These are phyloP conservation scores for Kurtzmaniella cleridarum DNA, from an alignment of 805 yeast genomes.

Conservation along the genomic window DNA sequence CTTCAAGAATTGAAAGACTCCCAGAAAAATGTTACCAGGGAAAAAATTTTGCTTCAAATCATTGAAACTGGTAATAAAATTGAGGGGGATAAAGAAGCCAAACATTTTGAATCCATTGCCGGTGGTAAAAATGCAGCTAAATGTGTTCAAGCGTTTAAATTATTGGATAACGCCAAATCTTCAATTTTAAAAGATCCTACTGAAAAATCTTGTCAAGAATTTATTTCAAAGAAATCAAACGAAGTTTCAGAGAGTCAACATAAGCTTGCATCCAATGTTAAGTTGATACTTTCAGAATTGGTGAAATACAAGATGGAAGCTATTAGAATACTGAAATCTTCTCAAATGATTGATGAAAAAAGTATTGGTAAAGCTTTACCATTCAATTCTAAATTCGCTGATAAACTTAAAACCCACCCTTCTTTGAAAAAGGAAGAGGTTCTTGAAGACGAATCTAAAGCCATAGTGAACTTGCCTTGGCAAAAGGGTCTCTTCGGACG, in stretches of 20 bases:
- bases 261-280: constrained; percentile 26
- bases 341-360: constrained; percentile 23
- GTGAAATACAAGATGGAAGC: constrained; percentile 28
- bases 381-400: constrained; percentile 21
- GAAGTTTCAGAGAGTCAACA: constrained; percentile 27
- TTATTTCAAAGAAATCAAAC: constrained; percentile 29
- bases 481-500: constrained; percentile 77
- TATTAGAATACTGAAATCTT: constrained; percentile 24
- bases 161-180: constrained; percentile 23
- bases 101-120: constrained; percentile 31
- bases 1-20: constrained; percentile 39
- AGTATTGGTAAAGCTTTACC: constrained; percentile 16
- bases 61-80: constrained; percentile 23
- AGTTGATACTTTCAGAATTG: constrained; percentile 32
- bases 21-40: constrained; percentile 41
- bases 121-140: constrained; percentile 28
- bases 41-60: constrained; percentile 40
- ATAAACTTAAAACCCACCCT: constrained; percentile 25
- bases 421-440: constrained; percentile 41
- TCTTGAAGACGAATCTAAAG: constrained; percentile 44
- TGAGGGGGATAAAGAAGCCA: constrained; percentile 18
- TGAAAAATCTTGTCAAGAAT: constrained; percentile 18
- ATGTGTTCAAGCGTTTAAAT: constrained; percentile 29
- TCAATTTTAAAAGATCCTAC: constrained; percentile 14
- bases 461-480: constrained; percentile 67